phyloP scores from a whole-genome alignment of 352 stramenopile genomes.

The Saprolegnia diclina region DNA sequence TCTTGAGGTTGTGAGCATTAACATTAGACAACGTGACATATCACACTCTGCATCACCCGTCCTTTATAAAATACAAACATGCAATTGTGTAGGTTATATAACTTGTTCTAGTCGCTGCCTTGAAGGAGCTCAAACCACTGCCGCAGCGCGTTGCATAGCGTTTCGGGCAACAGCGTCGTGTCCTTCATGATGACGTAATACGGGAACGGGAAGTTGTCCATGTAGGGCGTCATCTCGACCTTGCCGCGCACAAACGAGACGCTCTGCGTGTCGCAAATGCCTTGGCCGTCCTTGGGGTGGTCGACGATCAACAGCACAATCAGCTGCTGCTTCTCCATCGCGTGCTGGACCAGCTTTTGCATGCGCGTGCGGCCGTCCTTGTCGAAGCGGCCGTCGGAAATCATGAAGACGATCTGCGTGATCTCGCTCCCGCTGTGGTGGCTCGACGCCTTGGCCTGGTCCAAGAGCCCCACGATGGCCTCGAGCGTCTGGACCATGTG shows the following conservation, averaged over 20 bases:
- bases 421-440: constrained; percentile 64
- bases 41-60: too few species aligned
- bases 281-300: constrained; percentile 46
- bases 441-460: constrained; percentile 66
- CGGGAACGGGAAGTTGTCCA: constrained; percentile 99
- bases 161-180: constrained; percentile 94
- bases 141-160: constrained; percentile 97
- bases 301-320: constrained; percentile 98
- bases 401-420: constrained; percentile 98
- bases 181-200: constrained; percentile 98
- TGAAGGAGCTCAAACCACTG: constrained; percentile 99
- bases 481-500: constrained; percentile 94
- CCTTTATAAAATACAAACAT: too few species aligned
- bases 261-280: constrained; percentile 97
- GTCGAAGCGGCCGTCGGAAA: constrained; percentile 98
- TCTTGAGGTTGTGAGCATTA: too few species aligned
- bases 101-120: constrained; percentile 19
- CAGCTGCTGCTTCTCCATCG: constrained; percentile 96
- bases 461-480: constrained; percentile 86
- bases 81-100: too few species aligned
- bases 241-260: constrained; percentile 96
- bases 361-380: constrained; percentile 93
- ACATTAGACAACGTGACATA: too few species aligned
- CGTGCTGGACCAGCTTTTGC: constrained; percentile 94
- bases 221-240: constrained; percentile 95